Evolutionary conservation across 345 rosid genomes (phyloP).

Genomic region (Isatis tinctoria): DNA sequence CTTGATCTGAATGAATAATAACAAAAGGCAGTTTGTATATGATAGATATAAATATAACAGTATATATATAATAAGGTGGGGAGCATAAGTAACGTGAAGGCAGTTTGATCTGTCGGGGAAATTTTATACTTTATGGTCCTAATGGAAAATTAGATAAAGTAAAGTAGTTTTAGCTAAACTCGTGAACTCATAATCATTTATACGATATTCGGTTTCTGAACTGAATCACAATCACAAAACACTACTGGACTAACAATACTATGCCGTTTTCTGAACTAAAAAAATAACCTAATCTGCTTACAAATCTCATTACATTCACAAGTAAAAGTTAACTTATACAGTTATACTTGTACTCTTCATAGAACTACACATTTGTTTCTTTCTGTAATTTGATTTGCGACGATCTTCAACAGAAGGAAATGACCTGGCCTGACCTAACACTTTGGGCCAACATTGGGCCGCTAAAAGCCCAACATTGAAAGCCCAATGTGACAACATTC

Average conservation of each 20-base stretch:
- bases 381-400: too few relatives aligned
- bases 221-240: background rate
- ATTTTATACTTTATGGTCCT: slow-evolving; percentile 4
- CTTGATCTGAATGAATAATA: slow-evolving; percentile 21
- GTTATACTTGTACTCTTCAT: background rate
- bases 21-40: slow-evolving; percentile 13
- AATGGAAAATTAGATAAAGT: slow-evolving; percentile 12
- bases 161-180: slow-evolving; percentile 13
- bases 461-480: background rate
- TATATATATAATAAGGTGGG: slow-evolving; percentile 20
- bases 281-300: background rate
- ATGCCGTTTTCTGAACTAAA: background rate
- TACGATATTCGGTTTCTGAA: background rate
- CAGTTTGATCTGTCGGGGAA: slow-evolving; percentile 33
- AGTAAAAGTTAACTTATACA: too few relatives aligned
- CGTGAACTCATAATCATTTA: slow-evolving; percentile 25
- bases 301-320: background rate
- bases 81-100: slow-evolving; percentile 36
- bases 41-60: background rate
- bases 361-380: background rate
- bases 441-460: background rate
- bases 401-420: background rate
- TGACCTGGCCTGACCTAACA: background rate
- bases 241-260: background rate
- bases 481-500: background rate